Percentiles rank a stretch among this genome's conserved stretches.
Evolutionary conservation across 129 eudicot species (phyloP).

Genomic region (Helichrysum umbraculigerum): DNA sequence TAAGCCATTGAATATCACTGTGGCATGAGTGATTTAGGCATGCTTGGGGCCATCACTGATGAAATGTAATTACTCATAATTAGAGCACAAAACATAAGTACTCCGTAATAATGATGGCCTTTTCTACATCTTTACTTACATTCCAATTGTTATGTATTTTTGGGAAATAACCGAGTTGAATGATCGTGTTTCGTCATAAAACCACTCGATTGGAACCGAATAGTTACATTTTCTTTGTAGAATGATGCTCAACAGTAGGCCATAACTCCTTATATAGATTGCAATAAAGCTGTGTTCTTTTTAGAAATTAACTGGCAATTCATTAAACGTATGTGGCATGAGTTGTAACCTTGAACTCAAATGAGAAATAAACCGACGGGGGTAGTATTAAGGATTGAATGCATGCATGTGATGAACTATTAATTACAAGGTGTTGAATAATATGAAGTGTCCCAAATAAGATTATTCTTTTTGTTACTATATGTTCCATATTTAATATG

Average conservation of each 20-base stretch:
- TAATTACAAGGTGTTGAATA: not conserved
- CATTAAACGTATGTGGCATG: not conserved
- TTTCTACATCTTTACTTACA: not conserved
- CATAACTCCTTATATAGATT: not conserved
- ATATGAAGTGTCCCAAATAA: not conserved
- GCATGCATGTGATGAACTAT: constrained; percentile 6
- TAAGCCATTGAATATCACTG: not conserved
- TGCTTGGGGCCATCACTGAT: not conserved
- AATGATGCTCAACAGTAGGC: not conserved
- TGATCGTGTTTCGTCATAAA: not conserved
- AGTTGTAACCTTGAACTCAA: not conserved
- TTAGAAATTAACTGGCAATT: constrained; percentile 1
- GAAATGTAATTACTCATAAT: not conserved
- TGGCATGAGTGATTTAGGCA: not conserved
- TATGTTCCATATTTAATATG: too few species aligned
- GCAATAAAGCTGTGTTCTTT: not conserved
- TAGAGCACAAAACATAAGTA: constrained; percentile 8
- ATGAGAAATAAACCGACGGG: not conserved
- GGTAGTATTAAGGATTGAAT: constrained; percentile 2
- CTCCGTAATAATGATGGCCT: not conserved
- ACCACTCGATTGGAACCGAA: not conserved
- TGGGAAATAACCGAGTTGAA: not conserved
- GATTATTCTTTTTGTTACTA: too few species aligned
- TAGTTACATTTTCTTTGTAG: not conserved
- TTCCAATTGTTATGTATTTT: not conserved